Evolutionary conservation across 2,329 filamentous ascomycete genomes (phyloP).

Genomic region (Pseudocercospora cruenta): DNA sequence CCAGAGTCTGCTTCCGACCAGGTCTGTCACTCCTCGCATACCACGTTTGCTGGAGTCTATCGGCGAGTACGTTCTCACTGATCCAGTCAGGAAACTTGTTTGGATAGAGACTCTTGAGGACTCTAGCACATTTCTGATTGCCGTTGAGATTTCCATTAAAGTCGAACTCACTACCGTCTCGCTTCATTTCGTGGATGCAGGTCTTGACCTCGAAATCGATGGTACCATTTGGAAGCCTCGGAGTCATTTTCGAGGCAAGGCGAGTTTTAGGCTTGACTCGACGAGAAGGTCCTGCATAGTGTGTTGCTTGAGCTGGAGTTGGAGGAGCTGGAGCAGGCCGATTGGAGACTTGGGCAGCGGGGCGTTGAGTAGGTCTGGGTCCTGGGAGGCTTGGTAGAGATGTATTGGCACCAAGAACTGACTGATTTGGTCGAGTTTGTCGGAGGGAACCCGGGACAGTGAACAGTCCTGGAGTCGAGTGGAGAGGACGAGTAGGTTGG

Average conservation of each 20-base stretch:
- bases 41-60: background rate
- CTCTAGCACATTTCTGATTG: background rate
- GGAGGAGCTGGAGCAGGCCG: too few relatives aligned
- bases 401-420: background rate
- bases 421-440: background rate
- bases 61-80: background rate
- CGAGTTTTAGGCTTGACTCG: background rate
- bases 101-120: background rate
- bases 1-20: too few relatives aligned
- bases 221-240: background rate
- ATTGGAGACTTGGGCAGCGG: too few relatives aligned
- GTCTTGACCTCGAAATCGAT: background rate
- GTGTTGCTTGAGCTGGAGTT: background rate
- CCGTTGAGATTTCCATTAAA: background rate
- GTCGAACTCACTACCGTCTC: background rate
- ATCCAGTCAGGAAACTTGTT: background rate
- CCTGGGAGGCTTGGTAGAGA: too few relatives aligned
- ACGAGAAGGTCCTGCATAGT: background rate
- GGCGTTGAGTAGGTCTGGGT: too few relatives aligned
- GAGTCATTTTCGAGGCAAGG: background rate
- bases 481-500: background rate
- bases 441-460: background rate
- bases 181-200: background rate
- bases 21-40: too few relatives aligned
- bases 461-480: background rate